phyloP scores from a whole-genome alignment of 441 rosid species.

The Pelargonium australe region DNA sequence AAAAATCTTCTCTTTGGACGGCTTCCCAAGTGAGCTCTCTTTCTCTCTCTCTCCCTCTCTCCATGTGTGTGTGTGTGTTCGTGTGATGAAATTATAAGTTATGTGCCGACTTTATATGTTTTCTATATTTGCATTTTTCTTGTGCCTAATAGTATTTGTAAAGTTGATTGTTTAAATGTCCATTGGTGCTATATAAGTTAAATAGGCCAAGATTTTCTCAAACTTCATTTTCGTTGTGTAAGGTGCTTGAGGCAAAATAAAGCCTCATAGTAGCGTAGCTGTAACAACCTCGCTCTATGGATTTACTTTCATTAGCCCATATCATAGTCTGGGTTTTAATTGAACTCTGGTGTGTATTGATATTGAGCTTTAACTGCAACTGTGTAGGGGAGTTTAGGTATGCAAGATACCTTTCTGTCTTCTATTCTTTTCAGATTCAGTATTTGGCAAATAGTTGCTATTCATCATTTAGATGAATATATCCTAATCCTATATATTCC shows the following conservation, averaged over 20 bases:
- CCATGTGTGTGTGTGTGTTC: not conserved
- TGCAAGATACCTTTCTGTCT: not conserved
- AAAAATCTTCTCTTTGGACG: conserved; percentile 97
- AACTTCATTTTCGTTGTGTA: not conserved
- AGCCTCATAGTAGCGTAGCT: not conserved
- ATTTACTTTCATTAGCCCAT: conserved; percentile 3
- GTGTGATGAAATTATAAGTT: conserved; percentile 10
- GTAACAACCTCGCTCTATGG: not conserved
- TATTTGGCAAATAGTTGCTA: conserved; percentile 1
- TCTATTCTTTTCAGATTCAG: conserved; percentile 1
- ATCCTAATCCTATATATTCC: not conserved
- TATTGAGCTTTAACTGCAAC: not conserved
- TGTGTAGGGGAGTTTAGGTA: not conserved
- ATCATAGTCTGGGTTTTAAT: not conserved
- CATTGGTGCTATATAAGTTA: conserved; percentile 4
- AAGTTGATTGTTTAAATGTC: conserved; percentile 1
- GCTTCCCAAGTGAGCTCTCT: conserved; percentile 71
- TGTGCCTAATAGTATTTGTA: conserved; percentile 8
- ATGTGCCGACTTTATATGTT: conserved; percentile 2
- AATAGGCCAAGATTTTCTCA: not conserved
- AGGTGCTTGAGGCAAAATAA: not conserved
- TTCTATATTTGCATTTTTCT: not conserved
- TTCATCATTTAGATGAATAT: conserved; percentile 1
- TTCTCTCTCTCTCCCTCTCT: conserved; percentile 15
- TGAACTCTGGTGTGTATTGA: conserved; percentile 8